Base-by-base conservation (phyloP, 2,329 filamentous ascomycete species). In the Fusarium agapanthi region DNA sequence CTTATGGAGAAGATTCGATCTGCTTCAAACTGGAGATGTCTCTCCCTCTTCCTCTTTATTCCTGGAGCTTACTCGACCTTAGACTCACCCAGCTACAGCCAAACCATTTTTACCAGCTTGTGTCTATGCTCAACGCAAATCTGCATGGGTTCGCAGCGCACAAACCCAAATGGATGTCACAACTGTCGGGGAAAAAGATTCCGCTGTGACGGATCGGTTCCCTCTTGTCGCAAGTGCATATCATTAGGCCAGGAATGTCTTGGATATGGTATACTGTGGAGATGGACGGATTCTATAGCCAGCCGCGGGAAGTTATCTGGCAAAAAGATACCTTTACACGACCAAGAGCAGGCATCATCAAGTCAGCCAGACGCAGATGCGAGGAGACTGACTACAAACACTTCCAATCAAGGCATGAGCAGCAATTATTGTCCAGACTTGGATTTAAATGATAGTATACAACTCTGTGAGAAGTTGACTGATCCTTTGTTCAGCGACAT, bases 101-200 rank as follows among this genome's bases (percentile, higher is more conserved):
- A 34, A 5, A 4, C 1, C 0, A 11, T 7, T 11, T 0, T 24
- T 7, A 7, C 30, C 3, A 20, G 3, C 7, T 11, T 20, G 5
- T 15, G 6, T 20, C 30, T 13, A 24, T 24, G 11, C n/a, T 7
- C 6, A 24, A 4, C 22, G 3, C 0, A 34, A 5, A 24, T 8
- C 30, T 15, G 47, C 5, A 58, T 58, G 55, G 55, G 41, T 37
- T 14, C 54, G 1, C 30, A 16, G 9, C 59, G 63, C 30, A 54
- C 37, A 5, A 40, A 43, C 13, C 51, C 40, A 22, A 65, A 56
- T 12, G 47, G 59, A 18, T 65, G 63, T n/a, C 63, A 65, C 16
- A 65, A 65, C 18, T 65, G 63, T 24, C 48, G 63, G 5, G 48
- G 47, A 18, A 45, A 30, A 13, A 30, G 60, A 16, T n/a, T 65